Evolutionary conservation across 768 basidiomycete species (phyloP), one percentile per base, ranked within the genome.

Genomic region (Dacryopinax spathularia): DNA sequence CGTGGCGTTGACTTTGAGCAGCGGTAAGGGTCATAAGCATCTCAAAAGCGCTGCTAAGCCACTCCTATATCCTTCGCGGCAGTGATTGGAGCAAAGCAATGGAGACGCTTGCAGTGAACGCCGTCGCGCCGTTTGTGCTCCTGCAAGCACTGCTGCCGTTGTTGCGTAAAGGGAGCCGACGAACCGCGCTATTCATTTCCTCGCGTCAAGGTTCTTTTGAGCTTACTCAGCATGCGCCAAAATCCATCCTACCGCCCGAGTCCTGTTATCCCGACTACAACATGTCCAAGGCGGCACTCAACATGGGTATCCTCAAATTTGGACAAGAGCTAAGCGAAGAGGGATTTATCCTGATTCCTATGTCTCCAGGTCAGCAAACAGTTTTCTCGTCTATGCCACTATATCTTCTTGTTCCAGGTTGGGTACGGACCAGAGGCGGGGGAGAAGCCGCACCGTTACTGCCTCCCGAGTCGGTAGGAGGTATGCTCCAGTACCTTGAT

Each of bases 251-350:
- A 9, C 31, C 60, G 18, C 34, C 27, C 7, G 60, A 61, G 5
- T 61, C 36, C 33, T 56, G 48, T 22, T 20, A 56, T 31, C 48
- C 48, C 12, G 48, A 39, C 36, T 65, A 65, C 36, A 33, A 31
- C 34, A 33, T 63, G 13, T 33, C 62, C 12, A 65, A 65, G 29
- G 62, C 64, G 20, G 62, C 64, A 13, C 61, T 65, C 16, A 65
- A 65, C 33, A 65, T 65, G 64, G 62, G 20, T 16, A 33, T 65
- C 33, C 34, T 62, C 25, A 65, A 65, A 34, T 65, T 64, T 41
- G 64, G 37, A 4, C 39, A 33, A 18, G 62, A 62, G 31, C 34
- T 65, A 12, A 48, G 59, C 31, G 33, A 41, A 2, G 36, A 43
- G 18, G 63, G 64, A 7, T 37, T 65, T 43, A 62, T 62, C 25